Base-by-base conservation (phyloP, 2,329 filamentous ascomycete genomes). In the Trichoderma hamatum region DNA sequence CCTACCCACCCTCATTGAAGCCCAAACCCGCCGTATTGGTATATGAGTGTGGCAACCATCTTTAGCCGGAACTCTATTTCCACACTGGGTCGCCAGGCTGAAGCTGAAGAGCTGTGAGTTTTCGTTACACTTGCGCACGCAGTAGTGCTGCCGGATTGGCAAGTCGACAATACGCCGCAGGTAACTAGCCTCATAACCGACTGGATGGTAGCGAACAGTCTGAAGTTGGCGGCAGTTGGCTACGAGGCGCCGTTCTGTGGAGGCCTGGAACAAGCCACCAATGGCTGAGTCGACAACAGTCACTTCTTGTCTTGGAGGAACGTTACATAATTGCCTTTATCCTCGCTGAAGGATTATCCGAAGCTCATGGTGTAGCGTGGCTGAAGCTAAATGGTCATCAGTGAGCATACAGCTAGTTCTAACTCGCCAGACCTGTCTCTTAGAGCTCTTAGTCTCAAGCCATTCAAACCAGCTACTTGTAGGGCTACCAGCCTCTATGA, bases 241-340 rank as follows among this genome's bases (percentile, higher is more conserved):
- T 5, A 13, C 14, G 32, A 28, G 24, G 34, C 34, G 32, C 39
- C 13, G 28, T 43, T 67, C 64, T 26, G 14, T 59, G 7, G 21
- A 14, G 39, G 64, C 34, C 54, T 67, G 3, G 64, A 67, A 58
- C 54, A 67, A 67, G 64, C 64, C 52, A 51, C 54, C 5, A 16
- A 11, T 39, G 24, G 54, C 39, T 49, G 39, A 55, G 60, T 21
- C n/a, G 39, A 39, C 34, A 26, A 54, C 21, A 39, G 14, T 11
- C 32, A 3, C 34, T 21, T 28, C 19, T 43, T 30, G 16, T 51
- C 32, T 28, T 19, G 24, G 32, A 39, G 32, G 43, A 16, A 51
- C 26, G 14, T 63, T 52, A 63, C 49, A 43, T 55, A 54, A 55
- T 13, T 65, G 24, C 19, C 36, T 30, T 26, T 24, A 0, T 26